phyloP scores from a whole-genome alignment of 2,329 filamentous ascomycete genomes.

The Thelonectria blattea region DNA sequence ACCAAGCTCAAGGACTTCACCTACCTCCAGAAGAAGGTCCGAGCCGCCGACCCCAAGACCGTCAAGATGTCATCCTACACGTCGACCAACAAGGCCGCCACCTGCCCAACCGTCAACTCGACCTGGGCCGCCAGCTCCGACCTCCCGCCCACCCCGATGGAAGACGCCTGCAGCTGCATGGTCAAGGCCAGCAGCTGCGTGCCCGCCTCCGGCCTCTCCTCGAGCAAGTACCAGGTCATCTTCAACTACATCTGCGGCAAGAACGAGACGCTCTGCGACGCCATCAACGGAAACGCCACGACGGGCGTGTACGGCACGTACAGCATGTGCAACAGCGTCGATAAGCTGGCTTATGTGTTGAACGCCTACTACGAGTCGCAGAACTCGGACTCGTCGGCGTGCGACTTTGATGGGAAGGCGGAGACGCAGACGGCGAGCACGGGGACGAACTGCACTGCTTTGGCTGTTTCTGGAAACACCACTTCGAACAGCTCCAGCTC shows the following conservation, averaged over 20 bases:
- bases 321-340: slow-evolving; percentile 73
- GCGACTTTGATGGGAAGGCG: slow-evolving; percentile 74
- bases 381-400: slow-evolving; percentile 62
- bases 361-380: slow-evolving; percentile 73
- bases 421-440: slow-evolving; percentile 56
- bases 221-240: slow-evolving; percentile 68
- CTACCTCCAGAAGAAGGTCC: slow-evolving; percentile 72
- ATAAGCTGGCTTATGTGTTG: slow-evolving; percentile 76
- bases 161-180: slow-evolving; percentile 86
- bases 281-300: slow-evolving; percentile 71
- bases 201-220: slow-evolving; percentile 62
- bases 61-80: slow-evolving; percentile 72
- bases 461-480: slow-evolving; percentile 50
- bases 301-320: slow-evolving; percentile 77
- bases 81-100: slow-evolving; percentile 70
- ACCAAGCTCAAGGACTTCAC: slow-evolving; percentile 76
- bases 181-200: slow-evolving; percentile 73
- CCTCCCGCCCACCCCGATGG: slow-evolving; percentile 84
- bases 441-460: slow-evolving; percentile 57
- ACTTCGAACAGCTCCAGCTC: slow-evolving; percentile 36
- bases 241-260: slow-evolving; percentile 77
- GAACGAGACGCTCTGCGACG: slow-evolving; percentile 63
- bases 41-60: slow-evolving; percentile 68
- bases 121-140: slow-evolving; percentile 69
- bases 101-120: slow-evolving; percentile 71